Evolutionary conservation across 78 protist genomes (phyloP), one percentile per base, ranked within the genome.

Genomic region (Chrysochromulina parva): DNA sequence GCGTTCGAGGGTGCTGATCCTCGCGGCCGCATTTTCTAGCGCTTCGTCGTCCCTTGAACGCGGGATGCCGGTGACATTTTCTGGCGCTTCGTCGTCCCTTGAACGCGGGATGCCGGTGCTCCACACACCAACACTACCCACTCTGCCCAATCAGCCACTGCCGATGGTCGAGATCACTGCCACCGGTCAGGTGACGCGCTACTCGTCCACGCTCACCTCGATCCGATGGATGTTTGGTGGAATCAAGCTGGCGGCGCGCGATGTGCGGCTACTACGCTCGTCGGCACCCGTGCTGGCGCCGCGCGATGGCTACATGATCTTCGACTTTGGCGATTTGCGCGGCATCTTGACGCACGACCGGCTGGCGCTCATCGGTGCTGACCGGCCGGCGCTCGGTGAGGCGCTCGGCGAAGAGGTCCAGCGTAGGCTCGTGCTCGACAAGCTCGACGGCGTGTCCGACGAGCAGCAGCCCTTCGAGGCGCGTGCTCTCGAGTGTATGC

Each of bases 181-280:
- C 26, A 19, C 38, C 55, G 57, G 55, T 2, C 50, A 19, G 22
- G 82, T 74, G 55, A 74, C 57, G 53, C 82, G 28, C 4, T 74
- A 48, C 55, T 55, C 38, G 82, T 3, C 26, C 14, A 74, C 82
- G 82, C 55, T 74, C 57, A 74, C 82, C 22, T 48, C 57, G 26
- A 74, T 74, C 20, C 82, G 22, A 53, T 9, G 26, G 82, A 3
- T 22, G 13, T 50, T 13, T 16, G 28, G 10, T 48, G 7, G 24
- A 13, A 14, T 14, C 13, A 2, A 13, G 19, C 82, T 74, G 13
- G 38, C 82, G 55, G n/a, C 55, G 11, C 50, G 82, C 24, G 82
- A 74, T 24, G 82, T 74, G 82, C 82, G 82, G 26, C 55, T 74
- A n/a, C 82, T 74, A 14, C 82, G 82, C 53, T 74, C 82, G 55